phyloP scores from a whole-genome alignment of 805 yeast genomes.

The Citeromyces nyonsensis region DNA sequence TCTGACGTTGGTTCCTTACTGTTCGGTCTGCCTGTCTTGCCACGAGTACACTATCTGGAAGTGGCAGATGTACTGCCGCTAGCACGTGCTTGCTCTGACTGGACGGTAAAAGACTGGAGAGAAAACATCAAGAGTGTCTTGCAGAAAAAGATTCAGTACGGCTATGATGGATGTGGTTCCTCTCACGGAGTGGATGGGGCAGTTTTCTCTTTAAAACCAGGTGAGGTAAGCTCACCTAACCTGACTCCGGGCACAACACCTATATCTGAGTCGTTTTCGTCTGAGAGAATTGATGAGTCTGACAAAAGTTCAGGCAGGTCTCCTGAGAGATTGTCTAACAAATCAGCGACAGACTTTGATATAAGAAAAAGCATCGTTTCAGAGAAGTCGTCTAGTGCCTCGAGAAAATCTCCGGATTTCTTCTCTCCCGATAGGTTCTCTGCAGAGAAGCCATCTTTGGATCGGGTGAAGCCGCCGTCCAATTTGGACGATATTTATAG shows the following conservation, averaged over 20 bases:
- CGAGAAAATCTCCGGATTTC: slow-evolving; percentile 1
- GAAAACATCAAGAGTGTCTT: slow-evolving; percentile 36
- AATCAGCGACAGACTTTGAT: too few species aligned
- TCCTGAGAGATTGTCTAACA: slow-evolving; percentile 2
- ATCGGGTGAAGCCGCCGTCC: slow-evolving; percentile 2
- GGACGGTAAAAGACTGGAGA: slow-evolving; percentile 53
- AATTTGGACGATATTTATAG: slow-evolving; percentile 4
- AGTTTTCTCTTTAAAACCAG: slow-evolving; percentile 8
- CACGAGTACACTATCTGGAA: slow-evolving; percentile 57
- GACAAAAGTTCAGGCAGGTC: not conserved
- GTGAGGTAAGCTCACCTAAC: not conserved
- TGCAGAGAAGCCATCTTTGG: slow-evolving; percentile 1
- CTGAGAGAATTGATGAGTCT: slow-evolving; percentile 1
- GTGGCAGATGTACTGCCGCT: slow-evolving; percentile 40
- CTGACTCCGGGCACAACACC: too few species aligned
- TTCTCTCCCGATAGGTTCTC: too few species aligned
- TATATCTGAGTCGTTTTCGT: slow-evolving; percentile 1
- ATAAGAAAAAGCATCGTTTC: too few species aligned
- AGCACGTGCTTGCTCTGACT: slow-evolving; percentile 16
- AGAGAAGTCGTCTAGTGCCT: not conserved
- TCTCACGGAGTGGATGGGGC: slow-evolving; percentile 48
- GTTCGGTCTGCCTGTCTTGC: slow-evolving; percentile 75
- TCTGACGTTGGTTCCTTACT: slow-evolving; percentile 46
- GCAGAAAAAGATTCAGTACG: slow-evolving; percentile 32
- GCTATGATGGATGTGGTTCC: slow-evolving; percentile 72